Conservation (phyloP, 257 asterid species). For the Verbena officinalis region DNA sequence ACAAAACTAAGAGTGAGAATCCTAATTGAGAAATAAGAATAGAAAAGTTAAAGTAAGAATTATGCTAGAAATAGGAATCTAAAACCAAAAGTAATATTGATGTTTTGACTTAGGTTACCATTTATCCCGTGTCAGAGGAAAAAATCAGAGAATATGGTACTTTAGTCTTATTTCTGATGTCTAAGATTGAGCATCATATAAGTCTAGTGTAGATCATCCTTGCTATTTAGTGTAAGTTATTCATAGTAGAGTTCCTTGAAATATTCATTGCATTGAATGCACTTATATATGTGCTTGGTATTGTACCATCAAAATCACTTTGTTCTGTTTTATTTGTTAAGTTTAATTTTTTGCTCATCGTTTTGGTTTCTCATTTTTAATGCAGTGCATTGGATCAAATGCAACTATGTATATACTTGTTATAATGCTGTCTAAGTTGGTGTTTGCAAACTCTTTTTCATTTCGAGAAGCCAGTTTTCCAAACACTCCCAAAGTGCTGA, state of each 20-base stretch:
- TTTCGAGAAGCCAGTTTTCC: no score
- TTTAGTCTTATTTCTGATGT: slow-evolving; percentile 7
- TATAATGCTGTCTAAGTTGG: slow-evolving; percentile 1
- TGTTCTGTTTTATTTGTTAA: not conserved
- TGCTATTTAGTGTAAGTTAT: slow-evolving; percentile 15
- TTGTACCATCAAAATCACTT: not conserved
- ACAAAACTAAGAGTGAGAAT: no score
- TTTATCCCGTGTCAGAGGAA: not conserved
- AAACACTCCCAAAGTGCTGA: no score
- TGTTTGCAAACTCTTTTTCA: no score
- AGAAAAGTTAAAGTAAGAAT: no score
- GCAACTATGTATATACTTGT: not conserved
- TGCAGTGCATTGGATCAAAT: not conserved
- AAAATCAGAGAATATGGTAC: not conserved
- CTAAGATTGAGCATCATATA: not conserved
- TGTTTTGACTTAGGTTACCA: no score
- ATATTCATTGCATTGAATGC: slow-evolving; percentile 3
- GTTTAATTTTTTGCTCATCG: not conserved
- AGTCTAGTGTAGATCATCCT: slow-evolving; percentile 5
- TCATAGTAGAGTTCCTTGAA: not conserved
- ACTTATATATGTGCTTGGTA: not conserved
- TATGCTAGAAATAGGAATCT: no score
- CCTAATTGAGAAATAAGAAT: no score
- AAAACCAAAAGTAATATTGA: no score
- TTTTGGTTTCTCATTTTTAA: not conserved